Base-by-base conservation (phyloP, 148 eudicot species). In the Rhododendron kiyosumense region DNA sequence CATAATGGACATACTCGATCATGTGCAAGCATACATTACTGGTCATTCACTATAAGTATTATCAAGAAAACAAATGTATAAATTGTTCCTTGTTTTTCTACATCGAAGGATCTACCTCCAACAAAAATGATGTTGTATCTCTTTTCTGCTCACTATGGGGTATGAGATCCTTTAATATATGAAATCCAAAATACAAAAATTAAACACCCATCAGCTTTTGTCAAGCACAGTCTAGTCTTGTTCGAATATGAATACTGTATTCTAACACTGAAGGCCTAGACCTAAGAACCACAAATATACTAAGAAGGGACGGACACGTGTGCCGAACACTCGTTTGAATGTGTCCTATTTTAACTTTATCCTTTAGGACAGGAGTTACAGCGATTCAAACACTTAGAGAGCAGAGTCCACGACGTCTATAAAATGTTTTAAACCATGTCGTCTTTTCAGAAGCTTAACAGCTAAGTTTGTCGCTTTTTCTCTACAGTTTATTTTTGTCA, bases 131-230 rank as follows among this genome's bases (percentile, higher is more conserved):
- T n/a, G n/a, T n/a, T n/a, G n/a, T n/a, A 84, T 96, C 98, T 91
- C 94, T 91, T 89, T 96, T 96, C 78, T 94, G 96, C 90, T 96
- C 98, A 83, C 94, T 91, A 73, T 94, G 88, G 67, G 98, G 98
- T 84, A 94, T 91, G 88, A 96, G 90, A 65, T 94, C 93, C 90
- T 96, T 90, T 85, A 96, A 84, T 82, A 93, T 88, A 88, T 94
- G 98, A 89, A 92, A 96, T 90, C 98, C 94, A 93, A 76, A 85
- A 24, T 0, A 32, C 4, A 10, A 59, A 87, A 7, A 85, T n/a
- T 51, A 79, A 82, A 24, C 8, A 20, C 22, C 28, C 83, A 67
- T 73, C 85, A 79, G 34, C n/a, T 43, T 43, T 32, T 32, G 45
- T 71, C 78, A 69, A 13, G 41, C 86, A 24, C 34, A 32, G 34